These are phyloP conservation scores for Colletotrichum incanum DNA, from an alignment of 2,329 filamentous ascomycete species.

Conservation along the genomic window DNA sequence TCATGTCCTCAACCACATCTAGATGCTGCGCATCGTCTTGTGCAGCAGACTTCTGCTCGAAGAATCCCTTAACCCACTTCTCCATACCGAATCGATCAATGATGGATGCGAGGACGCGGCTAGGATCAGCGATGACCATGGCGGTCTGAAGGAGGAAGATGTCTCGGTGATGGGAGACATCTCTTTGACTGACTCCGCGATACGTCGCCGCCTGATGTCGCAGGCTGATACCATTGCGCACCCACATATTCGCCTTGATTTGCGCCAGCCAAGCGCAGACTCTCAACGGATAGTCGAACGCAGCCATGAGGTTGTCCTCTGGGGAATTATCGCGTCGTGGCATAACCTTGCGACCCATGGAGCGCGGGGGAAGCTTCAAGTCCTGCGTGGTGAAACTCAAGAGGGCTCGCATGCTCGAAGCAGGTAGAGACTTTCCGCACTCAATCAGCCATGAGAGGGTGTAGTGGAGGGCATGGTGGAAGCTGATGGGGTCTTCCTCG, in stretches of 20 bases:
- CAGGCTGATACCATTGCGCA: conserved; percentile 95
- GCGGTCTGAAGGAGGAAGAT: conserved; percentile 95
- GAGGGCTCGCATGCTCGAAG: conserved; percentile 76
- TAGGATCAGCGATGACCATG: conserved; percentile 87
- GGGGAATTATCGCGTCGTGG: conserved; percentile 71
- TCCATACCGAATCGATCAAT: conserved; percentile 93
- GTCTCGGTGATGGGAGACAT: conserved; percentile 94
- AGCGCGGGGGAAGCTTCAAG: conserved; percentile 75
- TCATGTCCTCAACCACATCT: conserved; percentile 95
- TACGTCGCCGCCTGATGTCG: conserved; percentile 96
- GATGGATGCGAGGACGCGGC: conserved; percentile 87
- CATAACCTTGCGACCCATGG: conserved; percentile 73
- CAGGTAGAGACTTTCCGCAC: conserved; percentile 82
- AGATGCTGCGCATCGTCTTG: conserved; percentile 92
- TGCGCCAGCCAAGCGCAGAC: conserved; percentile 98
- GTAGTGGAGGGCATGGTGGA: conserved; percentile 97
- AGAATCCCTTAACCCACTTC: conserved; percentile 88
- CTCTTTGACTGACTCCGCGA: conserved; percentile 87
- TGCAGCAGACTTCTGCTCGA: conserved; percentile 78
- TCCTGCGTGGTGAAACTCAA: conserved; percentile 81
- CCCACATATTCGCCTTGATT: conserved; percentile 99
- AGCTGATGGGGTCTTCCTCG: conserved; percentile 92
- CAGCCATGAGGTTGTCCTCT: conserved; percentile 87
- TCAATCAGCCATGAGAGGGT: conserved; percentile 97
- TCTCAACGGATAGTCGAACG: conserved; percentile 93